phyloP scores from a whole-genome alignment of 1,139 yeast genomes.

The Eremothecium coryli region DNA sequence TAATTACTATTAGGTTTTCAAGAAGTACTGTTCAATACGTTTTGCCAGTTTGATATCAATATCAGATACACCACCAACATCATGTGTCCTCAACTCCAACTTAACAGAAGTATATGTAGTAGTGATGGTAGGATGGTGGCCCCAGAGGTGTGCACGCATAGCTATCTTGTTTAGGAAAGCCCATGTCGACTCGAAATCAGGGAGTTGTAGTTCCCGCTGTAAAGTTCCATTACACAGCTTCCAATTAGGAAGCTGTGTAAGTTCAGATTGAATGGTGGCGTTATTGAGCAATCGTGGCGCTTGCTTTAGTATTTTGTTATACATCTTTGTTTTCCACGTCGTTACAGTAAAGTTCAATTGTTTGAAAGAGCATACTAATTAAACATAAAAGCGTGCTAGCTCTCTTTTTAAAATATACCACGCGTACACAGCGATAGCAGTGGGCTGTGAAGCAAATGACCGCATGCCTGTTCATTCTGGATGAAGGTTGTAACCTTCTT shows the following conservation, averaged over 20 bases:
- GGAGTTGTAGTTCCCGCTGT: constrained; percentile 36
- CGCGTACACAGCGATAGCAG: constrained; percentile 1
- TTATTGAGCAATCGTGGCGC: constrained; percentile 16
- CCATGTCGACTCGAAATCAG: constrained; percentile 55
- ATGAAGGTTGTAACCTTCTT: constrained; percentile 49
- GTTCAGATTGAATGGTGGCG: constrained; percentile 9
- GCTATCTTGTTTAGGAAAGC: constrained; percentile 55
- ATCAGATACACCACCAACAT: constrained; percentile 46
- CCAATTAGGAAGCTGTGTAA: constrained; percentile 16
- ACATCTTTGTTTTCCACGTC: constrained; percentile 17
- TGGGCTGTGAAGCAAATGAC: no score
- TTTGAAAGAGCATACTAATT: neutral
- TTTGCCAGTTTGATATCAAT: constrained; percentile 55
- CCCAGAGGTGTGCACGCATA: constrained; percentile 46
- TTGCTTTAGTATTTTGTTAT: constrained; percentile 26
- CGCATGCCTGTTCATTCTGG: constrained; percentile 45
- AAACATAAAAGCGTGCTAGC: neutral
- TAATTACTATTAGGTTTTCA: neutral
- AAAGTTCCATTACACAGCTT: constrained; percentile 16
- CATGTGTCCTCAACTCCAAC: constrained; percentile 60
- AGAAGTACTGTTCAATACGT: constrained; percentile 37
- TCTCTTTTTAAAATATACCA: neutral
- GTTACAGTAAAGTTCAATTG: neutral
- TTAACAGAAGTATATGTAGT: constrained; percentile 56
- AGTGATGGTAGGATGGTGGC: constrained; percentile 67